phyloP scores from a whole-genome alignment of 768 basidiomycete species.

The Fomitopsis serialis region DNA sequence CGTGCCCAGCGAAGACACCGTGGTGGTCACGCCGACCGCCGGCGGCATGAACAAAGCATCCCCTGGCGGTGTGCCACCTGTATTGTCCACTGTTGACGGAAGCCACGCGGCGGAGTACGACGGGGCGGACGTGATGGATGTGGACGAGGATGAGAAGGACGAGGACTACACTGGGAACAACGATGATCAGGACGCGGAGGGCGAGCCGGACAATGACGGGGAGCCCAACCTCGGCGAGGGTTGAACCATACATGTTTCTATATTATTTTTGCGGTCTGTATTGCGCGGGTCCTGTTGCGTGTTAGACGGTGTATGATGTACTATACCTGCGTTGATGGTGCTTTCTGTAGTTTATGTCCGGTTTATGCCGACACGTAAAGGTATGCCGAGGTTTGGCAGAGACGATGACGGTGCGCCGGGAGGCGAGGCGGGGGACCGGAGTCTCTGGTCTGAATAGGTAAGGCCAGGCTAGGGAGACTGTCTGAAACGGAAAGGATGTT shows the following conservation, averaged over 20 bases:
- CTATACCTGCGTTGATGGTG: neutral
- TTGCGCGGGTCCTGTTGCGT: neutral
- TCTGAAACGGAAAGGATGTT: no score
- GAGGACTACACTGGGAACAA: conserved; percentile 34
- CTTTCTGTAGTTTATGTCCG: neutral
- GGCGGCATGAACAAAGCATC: conserved; percentile 20
- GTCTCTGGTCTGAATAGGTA: no score
- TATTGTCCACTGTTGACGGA: neutral
- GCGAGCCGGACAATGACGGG: conserved; percentile 23
- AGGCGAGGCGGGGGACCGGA: no score
- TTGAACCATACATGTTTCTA: neutral
- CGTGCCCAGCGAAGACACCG: conserved; percentile 53
- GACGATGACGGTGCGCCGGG: no score
- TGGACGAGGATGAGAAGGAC: conserved; percentile 30
- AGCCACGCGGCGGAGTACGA: neutral
- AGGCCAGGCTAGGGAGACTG: no score
- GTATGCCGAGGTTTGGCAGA: no score
- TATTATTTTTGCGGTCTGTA: conserved; percentile 1
- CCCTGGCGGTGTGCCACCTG: neutral
- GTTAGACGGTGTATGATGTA: neutral
- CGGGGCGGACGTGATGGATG: conserved; percentile 16
- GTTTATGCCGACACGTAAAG: no score
- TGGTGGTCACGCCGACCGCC: conserved; percentile 34
- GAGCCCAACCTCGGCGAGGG: conserved; percentile 14
- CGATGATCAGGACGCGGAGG: conserved; percentile 27